A percentile compares a stretch with the other conserved stretches of the same genome.
phyloP scores from a whole-genome alignment of 768 basidiomycete genomes.

The Boletellus ananas region DNA sequence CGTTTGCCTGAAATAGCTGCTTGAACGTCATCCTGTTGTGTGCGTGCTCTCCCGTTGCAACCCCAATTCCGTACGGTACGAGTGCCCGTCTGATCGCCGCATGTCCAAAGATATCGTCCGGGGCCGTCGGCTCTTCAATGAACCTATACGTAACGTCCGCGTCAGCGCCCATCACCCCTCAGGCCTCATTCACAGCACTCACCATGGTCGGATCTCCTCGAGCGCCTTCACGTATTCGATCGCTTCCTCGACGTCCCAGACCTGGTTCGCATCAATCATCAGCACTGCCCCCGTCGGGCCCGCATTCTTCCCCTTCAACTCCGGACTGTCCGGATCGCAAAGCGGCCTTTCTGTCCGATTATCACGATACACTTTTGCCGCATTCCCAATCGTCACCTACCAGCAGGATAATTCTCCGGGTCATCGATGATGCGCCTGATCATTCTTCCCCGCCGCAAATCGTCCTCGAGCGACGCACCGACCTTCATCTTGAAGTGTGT shows the following conservation, averaged over 20 bases:
- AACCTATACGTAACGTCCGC: constrained; percentile 48
- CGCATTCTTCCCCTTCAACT: constrained; percentile 79
- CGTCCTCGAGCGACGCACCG: constrained; percentile 74
- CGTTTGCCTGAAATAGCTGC: constrained; percentile 83
- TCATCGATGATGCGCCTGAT: constrained; percentile 93
- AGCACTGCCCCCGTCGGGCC: constrained; percentile 88
- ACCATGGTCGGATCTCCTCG: constrained; percentile 53
- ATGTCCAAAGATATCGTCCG: constrained; percentile 86
- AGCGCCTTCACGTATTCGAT: constrained; percentile 82
- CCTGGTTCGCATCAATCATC: constrained; percentile 96
- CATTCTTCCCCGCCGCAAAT: constrained; percentile 78
- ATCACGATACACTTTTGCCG: background rate
- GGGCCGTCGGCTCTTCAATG: constrained; percentile 92
- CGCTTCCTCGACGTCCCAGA: constrained; percentile 88
- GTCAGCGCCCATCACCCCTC: constrained; percentile 8
- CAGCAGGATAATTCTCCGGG: constrained; percentile 62
- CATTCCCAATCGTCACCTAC: constrained; percentile 29
- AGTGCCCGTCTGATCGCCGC: constrained; percentile 76
- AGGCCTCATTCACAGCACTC: background rate
- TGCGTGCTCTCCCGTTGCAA: constrained; percentile 92
- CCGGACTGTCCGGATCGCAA: constrained; percentile 54
- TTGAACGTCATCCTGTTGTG: constrained; percentile 97
- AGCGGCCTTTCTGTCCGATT: constrained; percentile 26
- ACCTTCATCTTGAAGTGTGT: constrained; percentile 99
- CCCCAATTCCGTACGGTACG: constrained; percentile 77